Evolutionary conservation across 2,329 filamentous ascomycete species (phyloP), one percentile per base, ranked within the genome.

Genomic region (Epichloe typhina): DNA sequence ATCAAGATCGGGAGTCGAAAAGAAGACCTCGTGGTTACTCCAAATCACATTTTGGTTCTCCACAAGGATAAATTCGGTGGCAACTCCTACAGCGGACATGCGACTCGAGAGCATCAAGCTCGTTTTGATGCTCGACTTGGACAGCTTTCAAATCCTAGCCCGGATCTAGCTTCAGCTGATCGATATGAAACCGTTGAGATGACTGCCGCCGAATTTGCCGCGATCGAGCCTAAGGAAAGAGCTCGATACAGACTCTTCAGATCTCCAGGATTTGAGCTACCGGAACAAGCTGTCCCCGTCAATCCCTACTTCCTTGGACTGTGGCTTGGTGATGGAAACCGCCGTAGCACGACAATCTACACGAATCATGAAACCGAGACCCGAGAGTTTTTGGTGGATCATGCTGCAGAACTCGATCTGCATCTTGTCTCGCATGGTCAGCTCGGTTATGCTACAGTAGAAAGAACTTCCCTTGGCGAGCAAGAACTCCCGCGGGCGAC

Each of bases 21-120:
- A 51, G 72, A 76, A 56, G 72, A 74, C 55, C 69, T 75, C 37
- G 70, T 75, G 23, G 72, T 74, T 26, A 74, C 72, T 12, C 56
- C 68, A 36, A 73, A 74, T 59, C 72, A 74, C 57, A 74, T 74
- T 47, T 59, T 75, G 38, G 70, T 73, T 46, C 59, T 74, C 45
- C 62, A 72, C 54, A 65, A 63, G 44, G 61, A 65, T 47, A 66
- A 66, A 42, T 4, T 31, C 8, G 31, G 31, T 11, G 31, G 8
- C 31, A 11, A 31, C 31, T 31, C 31, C 31, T 9, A 11, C 9
- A 31, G 31, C 31, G 31, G 9, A 4, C 31, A 11, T 31, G 4
- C 8, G 31, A 11, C 8, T 31, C 31, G 31, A 31, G 31, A 31
- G 31, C 31, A 31, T 11, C 31, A 31, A 31, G 9, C 31, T 11